A percentile compares a stretch with the other conserved stretches of the same genome.
Conservation (phyloP, 2,329 filamentous ascomycete genomes). For the Diaporthe citri region DNA sequence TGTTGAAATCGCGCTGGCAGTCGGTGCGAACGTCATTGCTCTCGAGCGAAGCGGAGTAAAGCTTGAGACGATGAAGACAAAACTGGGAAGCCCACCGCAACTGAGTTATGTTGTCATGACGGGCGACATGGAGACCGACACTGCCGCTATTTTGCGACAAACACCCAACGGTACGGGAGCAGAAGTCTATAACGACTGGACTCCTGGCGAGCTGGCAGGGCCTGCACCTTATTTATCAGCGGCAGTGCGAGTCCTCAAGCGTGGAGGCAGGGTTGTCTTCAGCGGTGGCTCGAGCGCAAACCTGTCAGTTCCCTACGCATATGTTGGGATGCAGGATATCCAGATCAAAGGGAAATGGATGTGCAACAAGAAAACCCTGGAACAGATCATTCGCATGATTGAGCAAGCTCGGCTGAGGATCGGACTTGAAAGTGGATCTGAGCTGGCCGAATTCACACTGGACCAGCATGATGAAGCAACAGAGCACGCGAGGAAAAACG, state of each 20-base stretch:
- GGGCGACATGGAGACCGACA: neutral
- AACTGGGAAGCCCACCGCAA: neutral
- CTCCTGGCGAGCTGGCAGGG: neutral
- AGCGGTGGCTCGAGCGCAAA: neutral
- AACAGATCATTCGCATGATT: neutral
- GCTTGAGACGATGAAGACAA: slow-evolving; percentile 46
- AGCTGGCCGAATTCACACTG: neutral
- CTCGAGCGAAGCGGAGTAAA: slow-evolving; percentile 54
- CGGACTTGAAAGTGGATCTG: neutral
- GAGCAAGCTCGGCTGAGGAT: neutral
- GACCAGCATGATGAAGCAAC: neutral
- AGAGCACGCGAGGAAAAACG: neutral
- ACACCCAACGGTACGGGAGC: neutral
- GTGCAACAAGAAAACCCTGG: neutral
- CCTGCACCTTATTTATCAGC: neutral
- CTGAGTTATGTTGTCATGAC: neutral
- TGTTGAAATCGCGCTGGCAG: slow-evolving; percentile 55
- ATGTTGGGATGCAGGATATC: neutral
- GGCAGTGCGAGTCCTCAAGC: neutral
- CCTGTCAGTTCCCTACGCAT: neutral
- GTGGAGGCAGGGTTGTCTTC: neutral
- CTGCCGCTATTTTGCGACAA: neutral
- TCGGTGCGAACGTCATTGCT: slow-evolving; percentile 60
- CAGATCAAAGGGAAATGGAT: slow-evolving; percentile 7
- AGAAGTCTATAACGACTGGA: neutral